Percentiles rank a stretch among this genome's conserved stretches.
These are phyloP conservation scores for Kazachstania sp. DNA, from an alignment of 1,139 yeast genomes.

Conservation along the genomic window DNA sequence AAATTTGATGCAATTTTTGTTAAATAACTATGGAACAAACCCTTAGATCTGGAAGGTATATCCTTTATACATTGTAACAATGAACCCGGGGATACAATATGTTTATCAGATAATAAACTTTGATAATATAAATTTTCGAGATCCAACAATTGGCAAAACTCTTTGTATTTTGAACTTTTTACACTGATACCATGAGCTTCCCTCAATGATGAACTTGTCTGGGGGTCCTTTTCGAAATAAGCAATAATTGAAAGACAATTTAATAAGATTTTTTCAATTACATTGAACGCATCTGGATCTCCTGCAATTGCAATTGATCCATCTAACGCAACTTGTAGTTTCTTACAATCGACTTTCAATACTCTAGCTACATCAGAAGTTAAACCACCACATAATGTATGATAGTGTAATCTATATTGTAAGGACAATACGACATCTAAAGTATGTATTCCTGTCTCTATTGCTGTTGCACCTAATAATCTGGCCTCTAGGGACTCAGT, in stretches of 20 bases:
- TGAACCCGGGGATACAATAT: slow-evolving; percentile 4
- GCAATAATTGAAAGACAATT: slow-evolving; percentile 19
- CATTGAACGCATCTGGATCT: slow-evolving; percentile 5
- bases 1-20: slow-evolving; percentile 10
- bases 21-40: slow-evolving; percentile 12
- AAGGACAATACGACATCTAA: slow-evolving; percentile 21
- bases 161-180: slow-evolving; percentile 4
- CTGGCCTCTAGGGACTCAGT: slow-evolving; percentile 19
- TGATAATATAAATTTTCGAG: slow-evolving; percentile 24
- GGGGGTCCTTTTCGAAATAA: slow-evolving; percentile 10
- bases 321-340: slow-evolving; percentile 10
- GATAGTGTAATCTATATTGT: slow-evolving; percentile 26
- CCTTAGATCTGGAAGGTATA: slow-evolving; percentile 14
- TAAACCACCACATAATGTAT: slow-evolving; percentile 15
- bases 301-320: slow-evolving; percentile 8
- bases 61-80: slow-evolving; percentile 5
- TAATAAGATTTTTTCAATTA: slow-evolving; percentile 15
- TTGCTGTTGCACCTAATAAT: slow-evolving; percentile 21
- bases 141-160: slow-evolving; percentile 15
- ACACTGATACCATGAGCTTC: slow-evolving; percentile 9
- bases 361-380: slow-evolving; percentile 13
- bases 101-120: background rate
- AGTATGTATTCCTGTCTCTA: slow-evolving; percentile 15
- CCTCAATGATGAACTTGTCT: slow-evolving; percentile 6
- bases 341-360: slow-evolving; percentile 18